Percentiles rank a stretch among this genome's conserved stretches.
These are phyloP conservation scores for Yarrowia sp. DNA, from an alignment of 805 yeast species.

Conservation along the genomic window DNA sequence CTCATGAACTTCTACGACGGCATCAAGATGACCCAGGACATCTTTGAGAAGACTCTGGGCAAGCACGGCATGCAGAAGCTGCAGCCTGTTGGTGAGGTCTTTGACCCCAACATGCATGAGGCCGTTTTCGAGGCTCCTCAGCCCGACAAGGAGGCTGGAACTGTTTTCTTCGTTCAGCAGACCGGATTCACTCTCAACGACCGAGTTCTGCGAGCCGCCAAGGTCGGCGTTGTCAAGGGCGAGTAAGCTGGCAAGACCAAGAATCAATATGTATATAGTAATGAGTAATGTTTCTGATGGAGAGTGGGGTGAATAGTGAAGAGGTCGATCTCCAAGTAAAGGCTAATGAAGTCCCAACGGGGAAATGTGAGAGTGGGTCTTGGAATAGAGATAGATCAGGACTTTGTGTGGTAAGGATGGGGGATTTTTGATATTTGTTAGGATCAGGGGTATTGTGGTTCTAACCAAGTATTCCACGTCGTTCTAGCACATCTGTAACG, in stretches of 20 bases:
- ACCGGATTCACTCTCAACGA: slow-evolving; percentile 81
- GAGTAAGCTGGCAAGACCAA: slow-evolving; percentile 35
- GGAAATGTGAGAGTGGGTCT: too few relatives aligned
- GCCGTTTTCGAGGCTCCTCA: slow-evolving; percentile 86
- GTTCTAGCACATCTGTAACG: too few relatives aligned
- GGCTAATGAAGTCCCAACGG: too few relatives aligned
- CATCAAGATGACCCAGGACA: slow-evolving; percentile 81
- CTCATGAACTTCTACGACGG: slow-evolving; percentile 79
- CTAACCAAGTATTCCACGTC: too few relatives aligned
- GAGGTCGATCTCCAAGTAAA: too few relatives aligned
- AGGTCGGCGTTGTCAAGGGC: slow-evolving; percentile 86
- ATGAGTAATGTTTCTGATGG: slow-evolving; percentile 1
- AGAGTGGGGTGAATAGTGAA: background rate
- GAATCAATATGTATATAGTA: slow-evolving; percentile 10
- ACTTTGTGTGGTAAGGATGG: too few relatives aligned
- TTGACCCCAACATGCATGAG: slow-evolving; percentile 90
- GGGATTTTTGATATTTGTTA: too few relatives aligned
- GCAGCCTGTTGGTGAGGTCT: slow-evolving; percentile 77
- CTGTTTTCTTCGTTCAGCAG: slow-evolving; percentile 90
- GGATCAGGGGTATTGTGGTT: too few relatives aligned
- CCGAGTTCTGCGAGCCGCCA: slow-evolving; percentile 90
- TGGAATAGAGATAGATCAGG: too few relatives aligned
- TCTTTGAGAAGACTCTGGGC: slow-evolving; percentile 76
- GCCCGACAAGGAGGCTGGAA: slow-evolving; percentile 86
- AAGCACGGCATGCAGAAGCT: slow-evolving; percentile 78